Percentiles rank a stretch among this genome's conserved stretches.
Conservation (phyloP, 441 rosid species). For the Macaranga tanarius region DNA sequence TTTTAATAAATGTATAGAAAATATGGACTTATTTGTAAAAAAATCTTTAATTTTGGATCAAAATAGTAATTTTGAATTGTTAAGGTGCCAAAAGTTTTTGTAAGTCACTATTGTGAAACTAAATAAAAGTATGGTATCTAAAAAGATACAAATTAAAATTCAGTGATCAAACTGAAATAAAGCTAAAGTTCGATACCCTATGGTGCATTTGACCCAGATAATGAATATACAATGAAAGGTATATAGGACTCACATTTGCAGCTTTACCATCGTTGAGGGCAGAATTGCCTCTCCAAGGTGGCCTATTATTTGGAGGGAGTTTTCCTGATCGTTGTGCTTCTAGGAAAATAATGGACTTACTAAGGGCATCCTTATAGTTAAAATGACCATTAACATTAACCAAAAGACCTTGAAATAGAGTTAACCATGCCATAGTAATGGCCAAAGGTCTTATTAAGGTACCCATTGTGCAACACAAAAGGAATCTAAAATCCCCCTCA, state of each 20-base stretch:
- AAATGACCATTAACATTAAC: conserved; percentile 38
- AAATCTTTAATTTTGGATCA: no score
- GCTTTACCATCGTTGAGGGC: conserved; percentile 78
- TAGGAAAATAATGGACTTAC: conserved; percentile 72
- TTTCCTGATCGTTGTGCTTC: conserved; percentile 95
- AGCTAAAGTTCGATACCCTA: no score
- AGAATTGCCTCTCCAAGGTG: conserved; percentile 89
- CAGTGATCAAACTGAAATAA: no score
- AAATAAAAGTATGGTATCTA: no score
- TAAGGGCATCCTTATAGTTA: conserved; percentile 66
- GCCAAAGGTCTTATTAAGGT: conserved; percentile 27
- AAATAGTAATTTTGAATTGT: no score
- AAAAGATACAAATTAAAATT: no score
- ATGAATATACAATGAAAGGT: no score
- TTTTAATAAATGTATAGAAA: no score
- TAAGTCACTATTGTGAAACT: no score
- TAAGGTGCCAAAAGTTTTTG: no score
- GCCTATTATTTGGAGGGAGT: conserved; percentile 60
- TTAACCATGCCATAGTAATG: conserved; percentile 33
- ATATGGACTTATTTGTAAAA: no score
- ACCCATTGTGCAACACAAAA: conserved; percentile 31
- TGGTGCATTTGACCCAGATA: no score
- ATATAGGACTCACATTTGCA: conserved; percentile 44
- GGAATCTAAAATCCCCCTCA: neutral
- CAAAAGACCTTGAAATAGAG: conserved; percentile 38